A percentile compares a stretch with the other conserved stretches of the same genome.
These are phyloP conservation scores for Eucalyptus dawsonii DNA, from an alignment of 345 rosid genomes.

Conservation along the genomic window DNA sequence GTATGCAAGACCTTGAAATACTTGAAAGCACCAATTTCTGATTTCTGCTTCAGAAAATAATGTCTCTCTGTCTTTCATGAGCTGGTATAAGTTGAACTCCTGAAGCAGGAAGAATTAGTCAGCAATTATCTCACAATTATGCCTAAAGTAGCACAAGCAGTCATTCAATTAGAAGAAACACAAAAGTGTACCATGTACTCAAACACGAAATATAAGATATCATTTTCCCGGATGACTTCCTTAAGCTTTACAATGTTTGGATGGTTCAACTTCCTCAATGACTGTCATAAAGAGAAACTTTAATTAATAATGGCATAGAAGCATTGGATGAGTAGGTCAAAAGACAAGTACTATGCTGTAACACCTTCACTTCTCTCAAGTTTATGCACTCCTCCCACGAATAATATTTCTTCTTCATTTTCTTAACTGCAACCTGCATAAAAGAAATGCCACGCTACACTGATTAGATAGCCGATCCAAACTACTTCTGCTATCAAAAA, in stretches of 20 bases:
- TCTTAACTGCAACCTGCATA: slow-evolving; percentile 86
- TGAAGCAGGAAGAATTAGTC: background rate
- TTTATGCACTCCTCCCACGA: slow-evolving; percentile 93
- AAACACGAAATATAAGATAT: slow-evolving; percentile 73
- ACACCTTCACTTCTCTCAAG: slow-evolving; percentile 95
- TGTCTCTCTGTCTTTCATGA: slow-evolving; percentile 71
- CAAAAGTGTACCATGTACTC: slow-evolving; percentile 70
- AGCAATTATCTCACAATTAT: background rate
- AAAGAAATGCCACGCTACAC: background rate
- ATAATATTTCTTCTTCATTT: slow-evolving; percentile 91
- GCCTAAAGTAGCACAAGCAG: background rate
- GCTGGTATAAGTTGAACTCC: slow-evolving; percentile 93
- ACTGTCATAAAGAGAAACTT: slow-evolving; percentile 23
- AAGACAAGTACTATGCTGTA: background rate
- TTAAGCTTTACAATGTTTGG: slow-evolving; percentile 93
- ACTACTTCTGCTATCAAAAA: background rate
- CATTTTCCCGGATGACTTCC: slow-evolving; percentile 91
- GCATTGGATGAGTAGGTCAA: background rate
- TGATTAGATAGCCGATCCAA: background rate
- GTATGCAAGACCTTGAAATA: slow-evolving; percentile 90
- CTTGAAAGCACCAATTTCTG: slow-evolving; percentile 95
- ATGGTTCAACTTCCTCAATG: slow-evolving; percentile 81
- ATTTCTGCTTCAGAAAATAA: slow-evolving; percentile 68
- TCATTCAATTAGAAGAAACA: background rate
- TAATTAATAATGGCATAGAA: background rate